Base-by-base conservation (phyloP, 2,329 filamentous ascomycete species). In the Trichoderma hamatum region DNA sequence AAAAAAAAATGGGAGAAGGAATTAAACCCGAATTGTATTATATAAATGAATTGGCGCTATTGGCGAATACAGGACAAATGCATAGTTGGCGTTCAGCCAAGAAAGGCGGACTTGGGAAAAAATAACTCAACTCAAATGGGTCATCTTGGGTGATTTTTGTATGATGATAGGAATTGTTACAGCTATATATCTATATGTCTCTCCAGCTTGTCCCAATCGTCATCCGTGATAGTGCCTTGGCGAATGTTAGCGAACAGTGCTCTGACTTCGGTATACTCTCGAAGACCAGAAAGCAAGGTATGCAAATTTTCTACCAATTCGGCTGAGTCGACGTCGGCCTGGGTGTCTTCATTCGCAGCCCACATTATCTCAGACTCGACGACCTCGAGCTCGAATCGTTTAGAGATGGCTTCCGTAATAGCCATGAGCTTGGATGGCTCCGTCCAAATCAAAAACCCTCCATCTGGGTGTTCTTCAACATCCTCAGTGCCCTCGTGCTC, bases 351-450 rank as follows among this genome's bases (percentile, higher is more conserved):
- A 70, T 95, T 96, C 0, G 93, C 87, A 70, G 90, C 88, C 90
- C 93, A 97, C 54, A 97, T 85, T 64, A 97, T 95, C 68, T 96
- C 92, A 21, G 89, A 89, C 73, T 88, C 90, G 67, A 91, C 82
- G 56, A 96, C 86, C 69, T 90, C 86, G 70, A 96, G 80, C 1
- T 84, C 86, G 24, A 92, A 84, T 46, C 85, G 83, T 72, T 86
- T 84, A 4, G 87, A 84, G n/a, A 97, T 77, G 14, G 84, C 82
- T 59, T 79, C 73, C 2, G 78, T 78, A 21, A 80, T 76, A 62
- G 76, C 73, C 70, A 75, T 75, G 19, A 80, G 71, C 21, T 74
- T 73, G 39, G 75, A 72, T 7, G 79, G 78, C 67, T 81, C 76
- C 5, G 78, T 80, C 80, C 79, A 81, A 21, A 96, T 83, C 5